Percentiles rank a stretch among this genome's conserved stretches.
These are phyloP conservation scores for Wickerhamomyces mucosus DNA, from an alignment of 805 yeast species.

Conservation along the genomic window DNA sequence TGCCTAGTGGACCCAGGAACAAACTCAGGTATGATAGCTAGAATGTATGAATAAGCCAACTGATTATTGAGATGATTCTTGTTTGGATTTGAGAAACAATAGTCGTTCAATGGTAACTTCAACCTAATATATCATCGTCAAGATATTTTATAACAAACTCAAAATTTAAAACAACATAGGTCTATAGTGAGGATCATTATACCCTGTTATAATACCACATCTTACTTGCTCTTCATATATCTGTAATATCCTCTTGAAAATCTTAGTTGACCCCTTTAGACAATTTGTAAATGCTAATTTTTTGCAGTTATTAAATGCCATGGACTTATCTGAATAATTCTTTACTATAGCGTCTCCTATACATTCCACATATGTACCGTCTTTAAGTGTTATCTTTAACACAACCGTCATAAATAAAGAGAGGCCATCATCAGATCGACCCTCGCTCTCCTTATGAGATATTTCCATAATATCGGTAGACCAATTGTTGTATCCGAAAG, in stretches of 20 bases:
- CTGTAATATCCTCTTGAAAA: background rate
- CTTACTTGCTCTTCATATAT: background rate
- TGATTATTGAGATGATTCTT: too few species aligned
- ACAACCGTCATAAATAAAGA: constrained; percentile 26
- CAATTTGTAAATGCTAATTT: background rate
- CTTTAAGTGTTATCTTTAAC: constrained; percentile 63
- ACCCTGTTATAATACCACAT: too few species aligned
- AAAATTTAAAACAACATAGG: too few species aligned
- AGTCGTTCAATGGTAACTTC: too few species aligned
- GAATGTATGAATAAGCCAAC: too few species aligned
- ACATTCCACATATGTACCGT: constrained; percentile 77
- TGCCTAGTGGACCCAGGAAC: too few species aligned
- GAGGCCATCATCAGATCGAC: constrained; percentile 7
- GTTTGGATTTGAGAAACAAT: too few species aligned
- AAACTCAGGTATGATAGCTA: too few species aligned
- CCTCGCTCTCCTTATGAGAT: constrained; percentile 10
- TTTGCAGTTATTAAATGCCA: constrained; percentile 53
- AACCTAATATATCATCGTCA: too few species aligned
- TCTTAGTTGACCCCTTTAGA: background rate
- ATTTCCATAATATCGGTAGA: constrained; percentile 29
- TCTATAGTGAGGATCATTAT: too few species aligned
- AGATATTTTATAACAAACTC: too few species aligned
- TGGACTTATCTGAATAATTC: constrained; percentile 50
- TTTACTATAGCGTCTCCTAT: constrained; percentile 68
- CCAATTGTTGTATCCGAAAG: constrained; percentile 55